Evolutionary conservation across 257 asterid genomes (phyloP).

Genomic region (Galeopsis tetrahit): DNA sequence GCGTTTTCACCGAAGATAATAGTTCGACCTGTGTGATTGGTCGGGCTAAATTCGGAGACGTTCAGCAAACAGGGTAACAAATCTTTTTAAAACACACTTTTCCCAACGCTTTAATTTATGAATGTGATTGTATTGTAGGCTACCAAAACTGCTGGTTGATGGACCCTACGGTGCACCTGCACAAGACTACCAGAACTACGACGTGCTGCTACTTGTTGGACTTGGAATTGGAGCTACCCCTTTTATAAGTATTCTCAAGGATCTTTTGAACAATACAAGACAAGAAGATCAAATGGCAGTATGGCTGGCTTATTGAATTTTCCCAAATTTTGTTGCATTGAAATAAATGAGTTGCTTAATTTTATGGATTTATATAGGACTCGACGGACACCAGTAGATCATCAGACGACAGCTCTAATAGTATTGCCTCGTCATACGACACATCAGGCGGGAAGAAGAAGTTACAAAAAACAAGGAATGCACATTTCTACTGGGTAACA

Average conservation of each 20-base stretch:
- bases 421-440: constrained; percentile 60
- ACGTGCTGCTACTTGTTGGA: constrained; percentile 85
- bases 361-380: constrained; percentile 47
- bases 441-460: constrained; percentile 61
- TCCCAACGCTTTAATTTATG: too few relatives aligned
- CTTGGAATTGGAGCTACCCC: constrained; percentile 98
- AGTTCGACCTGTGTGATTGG: constrained; percentile 62
- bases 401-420: constrained; percentile 81
- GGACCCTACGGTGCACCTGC: constrained; percentile 99
- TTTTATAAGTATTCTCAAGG: constrained; percentile 87
- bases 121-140: constrained; percentile 42
- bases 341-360: too few relatives aligned
- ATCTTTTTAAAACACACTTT: too few relatives aligned
- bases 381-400: constrained; percentile 77
- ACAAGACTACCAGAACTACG: constrained; percentile 84
- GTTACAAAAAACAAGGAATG: constrained; percentile 54
- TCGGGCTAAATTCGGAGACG: constrained; percentile 67
- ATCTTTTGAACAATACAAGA: constrained; percentile 74
- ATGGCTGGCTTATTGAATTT: not conserved
- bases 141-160: constrained; percentile 77
- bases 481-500: constrained; percentile 94
- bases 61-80: constrained; percentile 50
- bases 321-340: too few relatives aligned
- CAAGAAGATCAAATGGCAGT: constrained; percentile 62
- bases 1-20: constrained; percentile 65